Base-by-base conservation (phyloP, 495 filamentous ascomycete species). In the Cenococcum geophilum region DNA sequence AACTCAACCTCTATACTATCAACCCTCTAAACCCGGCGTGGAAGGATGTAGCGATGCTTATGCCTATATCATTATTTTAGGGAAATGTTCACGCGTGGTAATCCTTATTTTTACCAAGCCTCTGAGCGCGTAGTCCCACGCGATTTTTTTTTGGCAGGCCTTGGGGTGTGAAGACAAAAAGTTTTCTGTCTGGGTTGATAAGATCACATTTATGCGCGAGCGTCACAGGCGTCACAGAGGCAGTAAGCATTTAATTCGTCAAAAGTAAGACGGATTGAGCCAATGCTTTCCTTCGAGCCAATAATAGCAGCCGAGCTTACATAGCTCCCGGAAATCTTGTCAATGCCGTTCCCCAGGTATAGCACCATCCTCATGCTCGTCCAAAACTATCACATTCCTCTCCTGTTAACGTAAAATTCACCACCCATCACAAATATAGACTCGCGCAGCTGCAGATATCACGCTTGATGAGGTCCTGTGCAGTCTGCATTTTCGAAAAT, bases 391-490 rank as follows among this genome's bases (percentile, higher is more conserved):
- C 6, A 32, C 27, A 32, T 32, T 32, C 27, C 27, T 32, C 27
- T 32, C 27, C 27, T 32, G 27, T 32, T 32, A 32, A 32, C 27
- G 6, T 32, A 2, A 32, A 32, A 32, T 45, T 10, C 12, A 45
- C 11, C 40, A 45, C 40, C 14, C 40, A 45, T 45, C 18, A 68
- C 55, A 68, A 43, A 48, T 68, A 68, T 55, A 68, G 53, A 34
- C 58, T 62, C 5, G 66, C 66, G 59, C 66, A 68, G 42, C 65
- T 68, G 51, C 66, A 68, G 23, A 68, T 68, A 45, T 68, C 66
- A 1, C 93, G 78, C 79, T 95, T 92, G 70, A 98, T 97, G 82
- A 95, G 77, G 78, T 97, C 95, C 79, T 97, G 93, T 57, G 92
- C 92, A 37, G 82, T 82, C 76, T 92, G 84, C 93, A 98, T 98